Evolutionary conservation across 495 filamentous ascomycete genomes (phyloP), one percentile per base, ranked within the genome.

Genomic region (Diplogelasinospora grovesii): DNA sequence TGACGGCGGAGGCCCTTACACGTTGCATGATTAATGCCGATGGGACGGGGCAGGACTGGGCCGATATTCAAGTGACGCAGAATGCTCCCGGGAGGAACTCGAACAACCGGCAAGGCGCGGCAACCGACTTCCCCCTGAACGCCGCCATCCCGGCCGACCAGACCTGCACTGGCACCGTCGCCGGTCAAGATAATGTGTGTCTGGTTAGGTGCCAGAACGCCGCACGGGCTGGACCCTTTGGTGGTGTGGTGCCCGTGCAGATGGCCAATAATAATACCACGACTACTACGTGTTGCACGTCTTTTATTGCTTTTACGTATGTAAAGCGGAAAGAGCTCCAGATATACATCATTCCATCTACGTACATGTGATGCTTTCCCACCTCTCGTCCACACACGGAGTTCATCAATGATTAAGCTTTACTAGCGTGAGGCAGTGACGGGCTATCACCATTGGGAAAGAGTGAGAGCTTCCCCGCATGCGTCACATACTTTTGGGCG

Each of bases 161-260:
- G 55, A 43, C 51, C 7, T 77, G 73, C 55, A 73, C 66, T 29
- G 73, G 73, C 25, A 70, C 68, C 11, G 69, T 70, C 4, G 73
- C 71, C 1, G 71, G 69, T 10, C 64, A 72, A 53, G 54, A 61
- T 18, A 69, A 70, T 39, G 60, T 69, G 36, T 77, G 73, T 49
- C 56, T 77, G 21, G 73, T 76, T 8, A 63, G 70, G 5, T 71
- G 71, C 63, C 53, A 69, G 49, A 77, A 77, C 43, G 52, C 43
- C 0, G 66, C 68, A 1, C 52, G 62, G n/a, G 68, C 70, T 15
- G 71, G 71, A 0, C 71, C 69, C 3, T 77, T 77, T 36, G 73
- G 73, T 9, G 73, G 73, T 16, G 70, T 71, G 25, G 62, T 75
- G 10, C 70, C 73, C 3, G 67, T 77, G 19, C 73, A 77, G 54